phyloP scores from a whole-genome alignment of 2,329 filamentous ascomycete species.

The Hymenoscyphus linearis region DNA sequence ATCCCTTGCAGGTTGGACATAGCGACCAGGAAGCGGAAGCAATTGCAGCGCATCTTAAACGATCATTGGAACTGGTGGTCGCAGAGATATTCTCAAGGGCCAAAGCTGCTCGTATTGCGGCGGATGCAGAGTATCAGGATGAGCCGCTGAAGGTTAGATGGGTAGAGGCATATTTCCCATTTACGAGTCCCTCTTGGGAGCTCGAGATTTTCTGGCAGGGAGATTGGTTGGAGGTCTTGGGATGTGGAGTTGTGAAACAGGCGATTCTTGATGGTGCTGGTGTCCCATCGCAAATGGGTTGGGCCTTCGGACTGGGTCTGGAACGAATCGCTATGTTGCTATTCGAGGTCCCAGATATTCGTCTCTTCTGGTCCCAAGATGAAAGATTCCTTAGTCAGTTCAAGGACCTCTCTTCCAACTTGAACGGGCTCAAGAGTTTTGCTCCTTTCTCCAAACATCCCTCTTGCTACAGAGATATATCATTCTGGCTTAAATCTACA shows the following conservation, averaged over 20 bases:
- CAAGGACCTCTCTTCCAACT: conserved; percentile 49
- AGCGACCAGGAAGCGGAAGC: conserved; percentile 73
- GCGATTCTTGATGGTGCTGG: conserved; percentile 72
- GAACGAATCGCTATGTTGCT: conserved; percentile 97
- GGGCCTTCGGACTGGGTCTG: conserved; percentile 92
- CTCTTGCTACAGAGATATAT: conserved; percentile 83
- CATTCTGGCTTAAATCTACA: conserved; percentile 77
- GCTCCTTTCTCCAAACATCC: conserved; percentile 89
- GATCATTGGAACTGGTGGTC: conserved; percentile 83
- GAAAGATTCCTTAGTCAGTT: conserved; percentile 85
- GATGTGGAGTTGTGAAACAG: conserved; percentile 87
- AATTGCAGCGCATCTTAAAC: conserved; percentile 79
- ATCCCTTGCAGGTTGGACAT: conserved; percentile 72
- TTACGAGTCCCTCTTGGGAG: conserved; percentile 93
- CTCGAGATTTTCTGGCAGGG: conserved; percentile 92
- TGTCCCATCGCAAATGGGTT: conserved; percentile 71
- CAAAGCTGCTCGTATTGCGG: conserved; percentile 53
- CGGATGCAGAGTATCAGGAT: conserved; percentile 45
- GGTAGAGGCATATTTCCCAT: conserved; percentile 97
- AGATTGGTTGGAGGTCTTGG: conserved; percentile 92
- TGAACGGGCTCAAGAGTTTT: conserved; percentile 56
- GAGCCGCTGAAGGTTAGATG: conserved; percentile 83
- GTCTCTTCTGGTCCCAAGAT: conserved; percentile 91
- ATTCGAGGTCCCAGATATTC: conserved; percentile 93
- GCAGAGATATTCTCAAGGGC: conserved; percentile 82